phyloP scores from a whole-genome alignment of 2,329 filamentous ascomycete genomes.

The Epichloe sylvatica region DNA sequence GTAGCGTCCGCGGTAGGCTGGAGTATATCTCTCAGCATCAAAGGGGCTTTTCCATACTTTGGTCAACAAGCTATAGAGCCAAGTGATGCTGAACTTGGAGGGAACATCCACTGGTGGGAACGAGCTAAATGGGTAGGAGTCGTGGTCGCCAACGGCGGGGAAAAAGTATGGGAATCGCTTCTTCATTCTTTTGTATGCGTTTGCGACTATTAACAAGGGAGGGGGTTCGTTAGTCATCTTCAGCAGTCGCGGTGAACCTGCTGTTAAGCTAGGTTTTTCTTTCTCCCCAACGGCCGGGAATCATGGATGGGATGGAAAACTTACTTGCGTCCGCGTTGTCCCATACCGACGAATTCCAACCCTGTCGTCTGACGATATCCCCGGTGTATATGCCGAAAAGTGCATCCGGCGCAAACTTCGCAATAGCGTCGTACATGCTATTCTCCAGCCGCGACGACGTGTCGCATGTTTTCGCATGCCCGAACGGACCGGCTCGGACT shows the following conservation, averaged over 20 bases:
- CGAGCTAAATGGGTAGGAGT: not conserved
- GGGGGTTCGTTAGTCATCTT: not conserved
- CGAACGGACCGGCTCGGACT: not conserved
- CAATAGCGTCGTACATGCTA: not conserved
- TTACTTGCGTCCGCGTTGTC: constrained; percentile 9
- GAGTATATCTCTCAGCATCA: no score
- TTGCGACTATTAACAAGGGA: not conserved
- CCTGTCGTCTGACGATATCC: not conserved
- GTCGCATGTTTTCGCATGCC: not conserved
- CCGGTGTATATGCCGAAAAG: not conserved
- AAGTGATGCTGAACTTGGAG: not conserved
- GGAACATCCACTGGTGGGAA: not conserved
- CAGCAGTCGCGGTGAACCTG: not conserved
- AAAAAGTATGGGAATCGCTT: not conserved
- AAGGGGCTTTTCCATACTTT: not conserved
- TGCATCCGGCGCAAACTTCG: not conserved
- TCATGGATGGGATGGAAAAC: not conserved
- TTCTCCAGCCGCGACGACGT: not conserved
- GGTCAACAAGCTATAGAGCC: not conserved
- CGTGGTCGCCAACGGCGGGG: constrained; percentile 1
- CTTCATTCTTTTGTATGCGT: not conserved
- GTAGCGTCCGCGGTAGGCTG: not conserved
- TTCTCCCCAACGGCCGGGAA: no score
- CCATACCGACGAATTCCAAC: not conserved
- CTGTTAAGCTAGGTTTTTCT: not conserved